These are phyloP conservation scores for Ceratocystis diversiconidia DNA, from an alignment of 2,329 filamentous ascomycete genomes.

Conservation along the genomic window DNA sequence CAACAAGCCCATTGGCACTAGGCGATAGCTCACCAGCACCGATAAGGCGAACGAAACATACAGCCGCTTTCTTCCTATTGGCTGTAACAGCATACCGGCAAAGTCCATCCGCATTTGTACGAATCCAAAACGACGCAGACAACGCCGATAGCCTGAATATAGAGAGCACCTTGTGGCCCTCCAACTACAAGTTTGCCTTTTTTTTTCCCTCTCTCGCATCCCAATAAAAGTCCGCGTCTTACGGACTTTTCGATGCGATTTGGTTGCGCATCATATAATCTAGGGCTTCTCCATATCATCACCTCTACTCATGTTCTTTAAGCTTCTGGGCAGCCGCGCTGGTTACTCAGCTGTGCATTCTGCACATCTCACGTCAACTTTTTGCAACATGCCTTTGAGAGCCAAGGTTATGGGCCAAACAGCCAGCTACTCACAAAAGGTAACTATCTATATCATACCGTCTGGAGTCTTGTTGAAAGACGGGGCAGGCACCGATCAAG, in stretches of 20 bases:
- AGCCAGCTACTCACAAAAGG: slow-evolving; percentile 13
- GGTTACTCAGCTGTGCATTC: slow-evolving; percentile 35
- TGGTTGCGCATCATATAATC: slow-evolving; percentile 7
- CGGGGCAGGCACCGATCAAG: background rate
- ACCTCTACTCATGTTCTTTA: slow-evolving; percentile 13
- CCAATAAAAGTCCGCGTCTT: slow-evolving; percentile 31
- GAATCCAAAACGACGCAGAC: background rate
- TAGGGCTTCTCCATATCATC: slow-evolving; percentile 5
- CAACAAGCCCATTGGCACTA: background rate
- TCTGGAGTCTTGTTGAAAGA: background rate
- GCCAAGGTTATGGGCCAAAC: slow-evolving; percentile 42
- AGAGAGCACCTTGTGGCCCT: background rate
- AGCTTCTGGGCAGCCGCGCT: slow-evolving; percentile 29
- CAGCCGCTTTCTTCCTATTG: background rate
- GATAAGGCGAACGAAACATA: background rate
- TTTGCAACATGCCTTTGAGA: slow-evolving; percentile 58
- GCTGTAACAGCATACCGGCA: background rate
- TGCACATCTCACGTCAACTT: slow-evolving; percentile 28
- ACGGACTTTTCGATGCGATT: slow-evolving; percentile 9
- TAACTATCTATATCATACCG: background rate
- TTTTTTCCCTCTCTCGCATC: slow-evolving; percentile 29
- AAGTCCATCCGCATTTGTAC: background rate
- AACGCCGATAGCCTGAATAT: background rate
- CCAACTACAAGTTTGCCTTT: background rate
- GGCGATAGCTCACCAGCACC: background rate